Evolutionary conservation across 345 rosid genomes (phyloP), one percentile per base, ranked within the genome.

Genomic region (Lumnitzera littorea): DNA sequence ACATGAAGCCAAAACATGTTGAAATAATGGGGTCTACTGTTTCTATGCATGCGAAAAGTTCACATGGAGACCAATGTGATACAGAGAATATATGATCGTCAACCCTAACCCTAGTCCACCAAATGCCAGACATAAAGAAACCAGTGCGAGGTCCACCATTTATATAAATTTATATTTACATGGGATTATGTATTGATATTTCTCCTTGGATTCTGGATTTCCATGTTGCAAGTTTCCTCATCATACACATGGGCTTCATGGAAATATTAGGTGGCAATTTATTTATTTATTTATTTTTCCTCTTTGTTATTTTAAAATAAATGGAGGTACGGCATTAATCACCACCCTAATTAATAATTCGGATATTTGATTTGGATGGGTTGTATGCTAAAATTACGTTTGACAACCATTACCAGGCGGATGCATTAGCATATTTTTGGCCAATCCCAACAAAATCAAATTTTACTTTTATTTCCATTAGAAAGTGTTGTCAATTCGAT

Each of bases 181-280:
- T 24, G 5, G 12, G 13, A 52, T 68, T 60, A 23, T 58, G 20
- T 31, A 27, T 62, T 59, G 51, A 48, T 46, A 69, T 60, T 49
- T 55, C 43, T 29, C 80, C 66, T 76, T 70, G 82, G 82, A 76
- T 72, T 72, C 73, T 66, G 72, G 69, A 20, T 52, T 76, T 73
- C 70, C 73, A 76, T 71, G 79, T 78, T 72, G 62, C 74, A 70
- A 65, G 58, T 75, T 81, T 75, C 82, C 72, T 68, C 70, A 55
- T 75, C 77, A 70, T 29, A 53, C 56, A 77, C 72, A 72, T 74
- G 77, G 76, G 63, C 61, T 49, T 67, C 56, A 41, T 43, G 51
- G 36, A 25, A 51, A 46, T 62, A 53, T 57, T 12, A 20, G 57
- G 57, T 63, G 51, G 50, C 52, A 43, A 27, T 13, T 13, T 47